These are phyloP conservation scores for Pythium utonaiense DNA, from an alignment of 352 stramenopile genomes.

Conservation along the genomic window DNA sequence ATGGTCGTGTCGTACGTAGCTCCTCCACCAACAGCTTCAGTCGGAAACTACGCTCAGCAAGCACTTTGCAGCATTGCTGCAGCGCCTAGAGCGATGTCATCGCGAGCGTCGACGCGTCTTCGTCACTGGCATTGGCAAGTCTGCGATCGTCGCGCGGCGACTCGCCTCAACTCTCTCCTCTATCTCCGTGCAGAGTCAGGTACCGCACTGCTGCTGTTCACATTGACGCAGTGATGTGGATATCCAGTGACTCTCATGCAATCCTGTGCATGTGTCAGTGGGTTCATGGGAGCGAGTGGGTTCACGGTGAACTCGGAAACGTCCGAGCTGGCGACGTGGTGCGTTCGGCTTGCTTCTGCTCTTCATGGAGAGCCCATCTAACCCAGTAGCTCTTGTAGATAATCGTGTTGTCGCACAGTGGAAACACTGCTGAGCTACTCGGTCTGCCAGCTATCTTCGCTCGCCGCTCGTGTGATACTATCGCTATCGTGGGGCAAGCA, in stretches of 20 bases:
- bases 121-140: conserved; percentile 80
- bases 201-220: conserved; percentile 9
- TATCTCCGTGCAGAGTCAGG: conserved; percentile 68
- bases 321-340: conserved; percentile 60
- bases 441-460: conserved; percentile 46
- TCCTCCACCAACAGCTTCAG: conserved; percentile 33
- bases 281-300: conserved; percentile 77
- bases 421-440: conserved; percentile 57
- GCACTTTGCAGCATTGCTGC: conserved; percentile 31
- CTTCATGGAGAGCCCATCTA: too few relatives aligned
- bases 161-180: conserved; percentile 71
- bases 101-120: conserved; percentile 47
- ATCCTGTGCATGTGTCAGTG: conserved; percentile 31
- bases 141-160: conserved; percentile 62
- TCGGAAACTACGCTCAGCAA: conserved; percentile 23
- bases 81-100: conserved; percentile 40
- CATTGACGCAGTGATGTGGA: too few relatives aligned
- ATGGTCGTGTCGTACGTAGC: too few relatives aligned
- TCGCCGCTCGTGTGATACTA: conserved; percentile 30
- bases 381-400: conserved; percentile 26
- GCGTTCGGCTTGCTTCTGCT: too few relatives aligned
- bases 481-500: conserved; percentile 49
- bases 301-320: conserved; percentile 74
- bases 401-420: conserved; percentile 73
- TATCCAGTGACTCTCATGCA: too few relatives aligned